Percentiles rank a stretch among this genome's conserved stretches.
Conservation (phyloP, 2,329 filamentous ascomycete genomes). For the Hypoxylon sp. region DNA sequence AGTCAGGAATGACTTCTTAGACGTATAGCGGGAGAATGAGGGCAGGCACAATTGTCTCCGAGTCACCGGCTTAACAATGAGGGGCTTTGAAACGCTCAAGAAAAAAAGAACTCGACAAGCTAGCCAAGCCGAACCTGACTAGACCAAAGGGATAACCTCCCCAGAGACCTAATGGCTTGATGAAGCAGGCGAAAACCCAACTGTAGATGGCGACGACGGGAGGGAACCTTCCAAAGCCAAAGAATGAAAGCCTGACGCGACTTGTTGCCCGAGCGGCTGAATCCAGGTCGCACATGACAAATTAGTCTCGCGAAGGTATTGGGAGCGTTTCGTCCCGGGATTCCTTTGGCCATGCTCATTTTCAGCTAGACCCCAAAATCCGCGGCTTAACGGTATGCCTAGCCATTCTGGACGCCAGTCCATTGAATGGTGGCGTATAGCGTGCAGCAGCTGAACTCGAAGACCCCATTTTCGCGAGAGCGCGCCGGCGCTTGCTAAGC, state of each 20-base stretch:
- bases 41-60: not conserved
- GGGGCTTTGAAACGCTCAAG: not conserved
- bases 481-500: constrained; percentile 35
- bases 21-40: not conserved
- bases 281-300: constrained; percentile 26
- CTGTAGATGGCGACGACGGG: not conserved
- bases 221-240: constrained; percentile 4
- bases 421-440: constrained; percentile 45
- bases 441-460: constrained; percentile 52
- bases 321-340: constrained; percentile 15
- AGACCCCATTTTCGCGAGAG: constrained; percentile 40
- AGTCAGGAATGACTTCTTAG: not conserved
- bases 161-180: not conserved
- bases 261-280: constrained; percentile 26
- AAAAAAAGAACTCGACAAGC: constrained; percentile 5
- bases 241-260: constrained; percentile 25
- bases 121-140: not conserved
- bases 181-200: constrained; percentile 3
- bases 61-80: not conserved
- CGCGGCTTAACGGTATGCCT: constrained; percentile 27
- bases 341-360: constrained; percentile 21
- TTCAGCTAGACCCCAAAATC: constrained; percentile 44
- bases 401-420: constrained; percentile 41
- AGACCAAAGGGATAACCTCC: not conserved
- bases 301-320: constrained; percentile 11